Base-by-base conservation (phyloP, 164 flowering plant genomes). In the Warburgia ugandensis region DNA sequence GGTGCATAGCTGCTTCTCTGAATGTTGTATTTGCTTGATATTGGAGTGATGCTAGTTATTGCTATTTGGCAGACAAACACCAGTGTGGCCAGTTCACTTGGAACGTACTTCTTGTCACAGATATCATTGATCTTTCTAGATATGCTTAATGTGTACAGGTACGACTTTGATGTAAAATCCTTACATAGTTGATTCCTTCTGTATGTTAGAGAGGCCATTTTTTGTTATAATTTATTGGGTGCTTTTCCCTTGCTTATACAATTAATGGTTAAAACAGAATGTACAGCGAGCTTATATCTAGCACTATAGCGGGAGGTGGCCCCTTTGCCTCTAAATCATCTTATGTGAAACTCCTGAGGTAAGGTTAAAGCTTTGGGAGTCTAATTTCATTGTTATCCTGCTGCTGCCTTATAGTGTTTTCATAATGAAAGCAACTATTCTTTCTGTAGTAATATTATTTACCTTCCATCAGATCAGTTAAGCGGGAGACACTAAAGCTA, bases 71-170 rank as follows among this genome's bases (percentile, higher is more conserved):
- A 92, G 99, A 92, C 99, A 57, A 92, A 92, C 67, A 88, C 99
- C 23, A 92, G 96, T 61, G 95, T 73, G 52, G 94, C 99, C 13
- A 77, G 63, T 68, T 73, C 99, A 7, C 83, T 92, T 43, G 99
- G 99, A 54, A 88, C 95, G 29, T 84, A 53, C 61, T 92, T 86
- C 71, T 65, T 88, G 28, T 59, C 94, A 12, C 99, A 92, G 67
- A 92, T 92, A 31, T 63, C 94, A 29, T 61, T 80, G 64, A 92
- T 88, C 67, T 92, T 84, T 68, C 65, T 92, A 77, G 99, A 92
- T 70, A 88, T 92, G 99, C 87, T 92, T 41, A 92, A 88, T 59
- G 95, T 92, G 6, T 92, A 92, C 79, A 88, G 87, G 99, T 92
- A 69, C 28, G 19, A 8, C n/a, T 28, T 6, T 46, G 13, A 16